A percentile compares a stretch with the other conserved stretches of the same genome.
Conservation (phyloP, 257 asterid genomes). For the Salvia splendens region DNA sequence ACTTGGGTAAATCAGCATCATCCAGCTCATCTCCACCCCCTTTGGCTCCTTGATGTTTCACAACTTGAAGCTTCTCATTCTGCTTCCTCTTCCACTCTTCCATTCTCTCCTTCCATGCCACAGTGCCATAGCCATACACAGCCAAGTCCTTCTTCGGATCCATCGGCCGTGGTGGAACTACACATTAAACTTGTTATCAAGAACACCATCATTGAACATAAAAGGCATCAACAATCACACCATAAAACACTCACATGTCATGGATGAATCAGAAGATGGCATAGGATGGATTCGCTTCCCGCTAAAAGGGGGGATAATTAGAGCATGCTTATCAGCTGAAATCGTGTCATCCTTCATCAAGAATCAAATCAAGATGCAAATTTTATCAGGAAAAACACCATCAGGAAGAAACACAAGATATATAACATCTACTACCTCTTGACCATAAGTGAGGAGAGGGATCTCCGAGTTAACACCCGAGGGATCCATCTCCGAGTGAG, state of each 20-base stretch:
- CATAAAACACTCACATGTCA: conserved; percentile 55
- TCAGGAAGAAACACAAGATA: conserved; percentile 10
- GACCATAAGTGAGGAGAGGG: conserved; percentile 92
- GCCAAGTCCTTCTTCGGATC: conserved; percentile 97
- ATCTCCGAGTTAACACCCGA: conserved; percentile 68
- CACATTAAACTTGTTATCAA: conserved; percentile 26
- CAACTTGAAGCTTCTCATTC: conserved; percentile 86
- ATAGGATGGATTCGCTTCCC: conserved; percentile 81
- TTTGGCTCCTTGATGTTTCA: conserved; percentile 81
- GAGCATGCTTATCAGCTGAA: conserved; percentile 95
- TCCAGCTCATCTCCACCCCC: conserved; percentile 76
- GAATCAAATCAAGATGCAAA: conserved; percentile 26
- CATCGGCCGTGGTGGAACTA: conserved; percentile 95
- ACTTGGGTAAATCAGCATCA: conserved; percentile 94
- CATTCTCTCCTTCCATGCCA: conserved; percentile 99
- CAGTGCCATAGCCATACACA: conserved; percentile 92
- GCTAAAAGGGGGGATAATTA: conserved; percentile 78
- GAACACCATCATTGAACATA: neutral
- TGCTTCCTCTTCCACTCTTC: conserved; percentile 98
- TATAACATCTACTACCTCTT: conserved; percentile 68
- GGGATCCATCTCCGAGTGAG: conserved; percentile 67
- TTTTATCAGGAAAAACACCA: conserved; percentile 7
- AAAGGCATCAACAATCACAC: neutral
- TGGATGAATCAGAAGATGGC: conserved; percentile 70
- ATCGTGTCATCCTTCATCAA: conserved; percentile 77